phyloP scores from a whole-genome alignment of 2,329 filamentous ascomycete species.

The Fonsecaea monophora region DNA sequence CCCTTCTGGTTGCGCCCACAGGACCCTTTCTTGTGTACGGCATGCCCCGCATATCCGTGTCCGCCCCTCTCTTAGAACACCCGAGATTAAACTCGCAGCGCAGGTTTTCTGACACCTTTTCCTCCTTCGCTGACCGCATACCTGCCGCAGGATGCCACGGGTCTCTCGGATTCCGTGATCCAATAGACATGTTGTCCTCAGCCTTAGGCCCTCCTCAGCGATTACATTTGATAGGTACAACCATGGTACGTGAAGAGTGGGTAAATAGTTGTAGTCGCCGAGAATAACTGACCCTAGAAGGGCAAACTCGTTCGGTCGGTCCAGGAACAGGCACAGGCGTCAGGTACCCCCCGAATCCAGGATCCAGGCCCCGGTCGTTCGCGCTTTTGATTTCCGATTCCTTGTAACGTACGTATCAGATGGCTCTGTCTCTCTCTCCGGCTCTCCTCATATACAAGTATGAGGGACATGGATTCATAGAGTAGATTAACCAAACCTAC shows the following conservation, averaged over 20 bases:
- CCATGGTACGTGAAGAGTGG: constrained; percentile 5
- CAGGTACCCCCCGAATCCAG: constrained; percentile 19
- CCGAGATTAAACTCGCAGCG: background rate
- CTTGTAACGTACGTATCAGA: constrained; percentile 10
- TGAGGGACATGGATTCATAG: background rate
- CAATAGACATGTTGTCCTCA: constrained; percentile 5
- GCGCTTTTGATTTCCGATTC: background rate
- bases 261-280: background rate
- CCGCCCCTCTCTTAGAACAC: background rate
- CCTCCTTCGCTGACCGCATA: constrained; percentile 21
- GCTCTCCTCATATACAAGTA: background rate
- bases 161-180: constrained; percentile 13
- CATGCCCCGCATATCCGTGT: constrained; percentile 2
- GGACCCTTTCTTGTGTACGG: background rate
- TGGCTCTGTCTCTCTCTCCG: background rate
- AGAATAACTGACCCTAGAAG: constrained; percentile 1
- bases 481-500: background rate
- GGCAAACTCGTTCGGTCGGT: constrained; percentile 8
- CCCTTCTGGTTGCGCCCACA: constrained; percentile 19
- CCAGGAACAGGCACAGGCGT: constrained; percentile 25
- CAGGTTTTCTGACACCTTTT: constrained; percentile 11
- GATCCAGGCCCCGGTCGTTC: background rate
- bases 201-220: background rate
- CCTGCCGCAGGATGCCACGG: constrained; percentile 13
- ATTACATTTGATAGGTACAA: constrained; percentile 16